phyloP scores from a whole-genome alignment of 1,139 yeast genomes.

The Saccharomyces hybrid region DNA sequence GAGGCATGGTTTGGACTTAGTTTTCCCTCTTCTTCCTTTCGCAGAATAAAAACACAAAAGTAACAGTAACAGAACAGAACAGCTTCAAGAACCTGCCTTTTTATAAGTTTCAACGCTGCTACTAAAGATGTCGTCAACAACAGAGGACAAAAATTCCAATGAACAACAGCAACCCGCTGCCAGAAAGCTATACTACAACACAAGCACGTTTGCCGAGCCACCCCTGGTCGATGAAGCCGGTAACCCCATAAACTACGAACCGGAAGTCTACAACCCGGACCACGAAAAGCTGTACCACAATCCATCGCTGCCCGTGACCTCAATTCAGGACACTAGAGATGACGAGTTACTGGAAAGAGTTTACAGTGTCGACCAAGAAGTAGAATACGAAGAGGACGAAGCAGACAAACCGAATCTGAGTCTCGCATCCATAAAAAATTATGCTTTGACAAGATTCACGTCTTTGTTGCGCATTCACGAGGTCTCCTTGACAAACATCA shows the following conservation, averaged over 20 bases:
- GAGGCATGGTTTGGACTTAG: not conserved
- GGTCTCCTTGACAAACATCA: constrained; percentile 20
- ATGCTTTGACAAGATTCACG: not conserved
- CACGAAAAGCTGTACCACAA: constrained; percentile 7
- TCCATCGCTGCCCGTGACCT: constrained; percentile 9
- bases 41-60: no score
- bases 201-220: constrained; percentile 2
- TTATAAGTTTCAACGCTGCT: not conserved
- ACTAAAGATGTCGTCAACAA: not conserved
- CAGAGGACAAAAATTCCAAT: not conserved
- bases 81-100: not conserved
- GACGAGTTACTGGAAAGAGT: constrained; percentile 8
- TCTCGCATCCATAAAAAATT: constrained; percentile 8
- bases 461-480: not conserved
- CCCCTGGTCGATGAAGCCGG: constrained; percentile 5
- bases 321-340: constrained; percentile 7
- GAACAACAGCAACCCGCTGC: not conserved
- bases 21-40: not conserved
- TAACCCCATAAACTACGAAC: constrained; percentile 1
- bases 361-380: constrained; percentile 6
- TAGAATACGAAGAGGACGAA: constrained; percentile 9
- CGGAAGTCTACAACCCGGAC: constrained; percentile 2
- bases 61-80: not conserved
- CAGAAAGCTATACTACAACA: constrained; percentile 2
- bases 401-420: constrained; percentile 27